phyloP scores from a whole-genome alignment of 2,329 filamentous ascomycete species.

The Fusarium citri region DNA sequence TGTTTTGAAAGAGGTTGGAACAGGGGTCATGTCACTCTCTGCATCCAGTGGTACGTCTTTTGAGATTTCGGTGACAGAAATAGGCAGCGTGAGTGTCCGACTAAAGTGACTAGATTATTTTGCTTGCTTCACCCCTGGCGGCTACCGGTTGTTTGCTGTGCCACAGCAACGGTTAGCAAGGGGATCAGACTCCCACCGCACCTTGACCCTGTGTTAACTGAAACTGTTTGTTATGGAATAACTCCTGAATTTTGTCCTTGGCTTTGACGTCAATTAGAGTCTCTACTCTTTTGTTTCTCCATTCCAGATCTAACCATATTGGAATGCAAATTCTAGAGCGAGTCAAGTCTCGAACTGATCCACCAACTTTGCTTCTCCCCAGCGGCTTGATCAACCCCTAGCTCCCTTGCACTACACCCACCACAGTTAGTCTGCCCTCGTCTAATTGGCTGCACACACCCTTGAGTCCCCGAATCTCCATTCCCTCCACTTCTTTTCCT shows the following conservation, averaged over 20 bases:
- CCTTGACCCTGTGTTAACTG: background rate
- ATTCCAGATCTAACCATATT: constrained; percentile 19
- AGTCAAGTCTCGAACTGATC: constrained; percentile 5
- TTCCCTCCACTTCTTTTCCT: constrained; percentile 31
- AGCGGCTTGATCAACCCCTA: constrained; percentile 22
- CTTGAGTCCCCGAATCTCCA: constrained; percentile 6
- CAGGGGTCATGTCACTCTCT: background rate
- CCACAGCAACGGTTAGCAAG: background rate
- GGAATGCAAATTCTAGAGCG: constrained; percentile 24
- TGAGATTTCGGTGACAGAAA: background rate
- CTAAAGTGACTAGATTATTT: background rate
- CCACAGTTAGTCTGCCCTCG: background rate
- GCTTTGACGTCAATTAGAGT: background rate
- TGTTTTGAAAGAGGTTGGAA: background rate
- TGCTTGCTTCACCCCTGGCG: background rate
- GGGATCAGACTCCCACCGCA: background rate
- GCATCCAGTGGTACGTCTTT: background rate
- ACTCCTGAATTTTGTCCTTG: background rate
- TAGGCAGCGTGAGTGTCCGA: background rate
- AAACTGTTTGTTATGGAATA: background rate
- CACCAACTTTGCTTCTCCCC: constrained; percentile 3
- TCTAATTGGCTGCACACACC: constrained; percentile 18
- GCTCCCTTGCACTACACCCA: constrained; percentile 12
- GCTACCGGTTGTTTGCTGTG: background rate
- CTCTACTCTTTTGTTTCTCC: background rate